phyloP scores from a whole-genome alignment of 2,329 filamentous ascomycete genomes.

The Aureobasidium leucospermi region DNA sequence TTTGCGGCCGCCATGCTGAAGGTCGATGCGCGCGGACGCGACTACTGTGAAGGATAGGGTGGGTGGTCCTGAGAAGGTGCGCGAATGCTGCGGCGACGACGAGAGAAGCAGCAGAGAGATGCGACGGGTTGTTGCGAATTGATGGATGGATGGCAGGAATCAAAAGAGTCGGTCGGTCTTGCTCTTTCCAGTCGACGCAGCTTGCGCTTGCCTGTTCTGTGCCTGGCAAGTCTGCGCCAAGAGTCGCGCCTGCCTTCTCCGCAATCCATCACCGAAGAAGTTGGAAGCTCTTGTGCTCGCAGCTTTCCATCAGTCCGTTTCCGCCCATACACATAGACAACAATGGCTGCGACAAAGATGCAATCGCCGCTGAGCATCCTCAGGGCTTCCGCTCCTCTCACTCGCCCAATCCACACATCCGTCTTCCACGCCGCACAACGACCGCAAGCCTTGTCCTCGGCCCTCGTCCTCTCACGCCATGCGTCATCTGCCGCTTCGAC shows the following conservation, averaged over 20 bases:
- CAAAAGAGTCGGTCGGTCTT: neutral
- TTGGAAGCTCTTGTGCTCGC: conserved; percentile 4
- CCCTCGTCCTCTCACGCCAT: conserved; percentile 1
- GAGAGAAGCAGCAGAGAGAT: neutral
- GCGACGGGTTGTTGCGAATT: neutral
- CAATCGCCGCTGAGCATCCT: conserved; percentile 1
- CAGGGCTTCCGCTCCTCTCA: neutral
- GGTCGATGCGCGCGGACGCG: conserved; percentile 16
- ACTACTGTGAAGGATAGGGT: neutral
- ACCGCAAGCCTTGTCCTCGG: conserved; percentile 3
- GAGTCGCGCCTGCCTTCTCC: conserved; percentile 3
- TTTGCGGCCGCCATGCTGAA: conserved; percentile 50
- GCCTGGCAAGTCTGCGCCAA: neutral
- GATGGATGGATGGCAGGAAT: neutral
- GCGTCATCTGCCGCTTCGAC: conserved; percentile 6
- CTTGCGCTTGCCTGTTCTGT: conserved; percentile 2
- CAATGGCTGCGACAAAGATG: conserved; percentile 1
- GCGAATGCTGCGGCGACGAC: neutral
- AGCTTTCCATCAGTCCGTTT: neutral
- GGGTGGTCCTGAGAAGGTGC: neutral
- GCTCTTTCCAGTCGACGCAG: neutral
- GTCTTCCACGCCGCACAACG: neutral
- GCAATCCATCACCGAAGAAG: conserved; percentile 1
- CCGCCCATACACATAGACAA: neutral
- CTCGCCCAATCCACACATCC: neutral